Conservation (phyloP, 2,329 filamentous ascomycete species). For the Chalaropsis thielavioides region DNA sequence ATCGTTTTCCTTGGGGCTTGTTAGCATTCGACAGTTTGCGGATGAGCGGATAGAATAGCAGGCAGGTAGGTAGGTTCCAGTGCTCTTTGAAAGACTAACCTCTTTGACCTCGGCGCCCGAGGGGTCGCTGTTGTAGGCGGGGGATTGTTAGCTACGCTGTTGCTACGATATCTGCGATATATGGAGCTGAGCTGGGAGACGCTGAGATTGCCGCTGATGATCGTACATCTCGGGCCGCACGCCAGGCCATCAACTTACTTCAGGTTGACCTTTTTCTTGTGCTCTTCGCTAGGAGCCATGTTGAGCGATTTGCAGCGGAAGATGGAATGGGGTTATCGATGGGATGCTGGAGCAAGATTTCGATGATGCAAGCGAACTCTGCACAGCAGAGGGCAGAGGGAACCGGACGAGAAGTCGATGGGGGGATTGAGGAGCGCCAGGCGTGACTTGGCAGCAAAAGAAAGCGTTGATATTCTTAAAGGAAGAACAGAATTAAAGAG, state of each 20-base stretch:
- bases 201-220: background rate
- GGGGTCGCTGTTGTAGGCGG: conserved; percentile 49
- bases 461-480: background rate
- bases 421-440: background rate
- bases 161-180: background rate
- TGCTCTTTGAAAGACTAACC: conserved; percentile 35
- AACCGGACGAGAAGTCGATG: background rate
- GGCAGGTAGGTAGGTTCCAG: background rate
- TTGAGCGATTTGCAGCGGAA: conserved; percentile 26
- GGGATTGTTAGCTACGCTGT: conserved; percentile 26
- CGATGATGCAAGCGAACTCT: conserved; percentile 5
- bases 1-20: conserved; percentile 57
- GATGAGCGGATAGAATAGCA: conserved; percentile 6
- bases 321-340: background rate
- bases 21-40: conserved; percentile 23
- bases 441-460: background rate
- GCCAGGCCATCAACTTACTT: conserved; percentile 40
- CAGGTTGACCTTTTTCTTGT: conserved; percentile 74
- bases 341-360: background rate
- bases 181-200: background rate
- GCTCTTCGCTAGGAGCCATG: conserved; percentile 50
- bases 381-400: conserved; percentile 17
- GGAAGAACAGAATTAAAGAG: background rate
- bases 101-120: conserved; percentile 79
- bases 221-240: background rate